Evolutionary conservation across 805 yeast genomes (phyloP).

Genomic region (Cyberlindnera mississippiensis): DNA sequence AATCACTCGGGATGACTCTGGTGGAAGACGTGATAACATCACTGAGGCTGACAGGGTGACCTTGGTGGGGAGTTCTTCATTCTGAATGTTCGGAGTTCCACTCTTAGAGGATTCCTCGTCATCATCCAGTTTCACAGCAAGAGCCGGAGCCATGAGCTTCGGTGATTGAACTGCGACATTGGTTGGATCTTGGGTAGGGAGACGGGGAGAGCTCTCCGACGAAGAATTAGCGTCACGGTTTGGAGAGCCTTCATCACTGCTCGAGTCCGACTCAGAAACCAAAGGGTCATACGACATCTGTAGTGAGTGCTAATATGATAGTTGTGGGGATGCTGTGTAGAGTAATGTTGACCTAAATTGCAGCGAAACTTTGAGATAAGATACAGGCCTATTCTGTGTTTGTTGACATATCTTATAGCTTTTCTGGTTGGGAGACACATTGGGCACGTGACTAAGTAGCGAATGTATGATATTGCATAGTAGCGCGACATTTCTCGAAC

Average conservation of each 20-base stretch:
- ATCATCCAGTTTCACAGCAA: neutral
- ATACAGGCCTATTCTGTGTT: no score
- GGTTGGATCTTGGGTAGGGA: neutral
- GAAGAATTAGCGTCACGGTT: neutral
- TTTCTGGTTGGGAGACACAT: no score
- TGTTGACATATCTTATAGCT: no score
- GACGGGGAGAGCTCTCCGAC: conserved; percentile 4
- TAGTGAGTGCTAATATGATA: no score
- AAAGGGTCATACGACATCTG: conserved; percentile 17
- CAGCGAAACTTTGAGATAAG: no score
- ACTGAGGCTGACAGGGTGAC: conserved; percentile 25
- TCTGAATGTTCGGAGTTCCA: conserved; percentile 16
- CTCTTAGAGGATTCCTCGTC: neutral
- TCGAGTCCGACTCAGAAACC: conserved; percentile 26
- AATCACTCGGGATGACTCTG: conserved; percentile 16
- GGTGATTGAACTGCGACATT: neutral
- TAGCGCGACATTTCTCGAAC: neutral
- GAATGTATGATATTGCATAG: no score
- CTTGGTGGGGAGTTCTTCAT: conserved; percentile 19
- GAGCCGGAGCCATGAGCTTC: neutral
- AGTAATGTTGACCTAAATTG: no score
- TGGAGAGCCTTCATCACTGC: conserved; percentile 18
- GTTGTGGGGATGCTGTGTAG: no score
- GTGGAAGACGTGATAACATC: conserved; percentile 20
- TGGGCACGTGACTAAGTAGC: neutral